These are phyloP conservation scores for Basipetospora chlamydospora DNA, from an alignment of 2,329 filamentous ascomycete genomes.

Conservation along the genomic window DNA sequence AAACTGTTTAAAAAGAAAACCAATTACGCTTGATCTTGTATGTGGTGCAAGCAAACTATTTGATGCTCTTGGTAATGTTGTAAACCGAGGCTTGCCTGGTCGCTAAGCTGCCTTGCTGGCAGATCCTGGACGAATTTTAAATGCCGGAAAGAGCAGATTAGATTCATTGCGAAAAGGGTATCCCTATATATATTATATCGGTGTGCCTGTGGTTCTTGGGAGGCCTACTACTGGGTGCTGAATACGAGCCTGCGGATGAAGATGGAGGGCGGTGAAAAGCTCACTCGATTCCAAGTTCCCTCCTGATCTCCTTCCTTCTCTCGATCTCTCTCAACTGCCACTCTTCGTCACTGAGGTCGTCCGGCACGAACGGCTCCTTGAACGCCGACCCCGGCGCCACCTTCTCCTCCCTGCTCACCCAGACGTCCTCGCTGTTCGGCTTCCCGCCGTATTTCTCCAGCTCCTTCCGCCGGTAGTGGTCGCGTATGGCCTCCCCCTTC, in stretches of 20 bases:
- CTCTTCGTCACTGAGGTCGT: conserved; percentile 26
- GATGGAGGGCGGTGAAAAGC: too few relatives aligned
- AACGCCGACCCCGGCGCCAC: conserved; percentile 36
- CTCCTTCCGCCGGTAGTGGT: conserved; percentile 54
- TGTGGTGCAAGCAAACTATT: too few relatives aligned
- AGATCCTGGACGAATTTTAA: too few relatives aligned
- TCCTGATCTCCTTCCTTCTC: conserved; percentile 20
- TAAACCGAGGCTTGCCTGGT: too few relatives aligned
- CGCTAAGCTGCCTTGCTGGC: too few relatives aligned
- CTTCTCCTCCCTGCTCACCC: conserved; percentile 56
- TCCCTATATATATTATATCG: too few relatives aligned
- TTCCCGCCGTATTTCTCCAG: conserved; percentile 48
- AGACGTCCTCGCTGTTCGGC: conserved; percentile 79
- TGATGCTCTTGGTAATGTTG: too few relatives aligned
- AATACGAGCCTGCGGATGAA: not conserved
- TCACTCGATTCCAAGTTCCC: conserved; percentile 15
- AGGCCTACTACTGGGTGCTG: not conserved
- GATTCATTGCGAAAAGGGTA: too few relatives aligned
- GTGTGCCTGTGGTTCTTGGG: too few relatives aligned
- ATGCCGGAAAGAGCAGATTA: too few relatives aligned
- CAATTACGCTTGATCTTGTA: too few relatives aligned
- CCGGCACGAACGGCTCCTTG: conserved; percentile 21
- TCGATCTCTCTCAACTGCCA: conserved; percentile 21
- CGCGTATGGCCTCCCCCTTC: conserved; percentile 46
- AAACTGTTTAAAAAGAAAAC: conserved; percentile 1